Base-by-base conservation (phyloP, 106 monocot species). In the Chionographis japonica region DNA sequence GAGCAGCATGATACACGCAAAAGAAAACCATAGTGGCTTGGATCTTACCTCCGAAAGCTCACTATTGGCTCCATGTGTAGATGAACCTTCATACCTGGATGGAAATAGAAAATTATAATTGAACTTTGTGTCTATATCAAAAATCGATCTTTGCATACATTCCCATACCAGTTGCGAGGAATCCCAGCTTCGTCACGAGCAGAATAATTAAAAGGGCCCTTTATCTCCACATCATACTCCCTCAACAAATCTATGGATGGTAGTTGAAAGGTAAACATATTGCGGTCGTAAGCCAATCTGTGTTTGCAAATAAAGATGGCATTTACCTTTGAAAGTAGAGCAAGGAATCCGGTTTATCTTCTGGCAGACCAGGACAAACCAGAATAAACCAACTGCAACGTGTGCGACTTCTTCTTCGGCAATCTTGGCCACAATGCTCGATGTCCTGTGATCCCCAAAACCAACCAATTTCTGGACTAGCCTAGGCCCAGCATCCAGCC, bases 401-500 rank as follows among this genome's bases (percentile, higher is more conserved):
- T 97, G 95, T 40, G 95, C 95, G 64, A 92, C 80, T 75, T 97
- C 95, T 83, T 97, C 95, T 51, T 92, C 92, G 12, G 89, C 89
- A 63, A 97, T 89, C 77, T 85, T 85, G 6, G 89, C 84, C 16
- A 97, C 92, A 69, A 92, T 89, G 19, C 83, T 57, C 71, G 95
- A 79, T 65, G 95, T 79, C 27, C 84, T 72, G 55, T 97, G 83
- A 58, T 97, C 95, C 60, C 89, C 92, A 72, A 82, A 97, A 39
- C 95, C 92, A 40, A 83, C 55, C 54, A 97, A 69, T 68, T 86
- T 97, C 70, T 92, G 79, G 37, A 92, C 92, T 43, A 97, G 69
- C 51, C 95, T 89, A 40, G 95, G 92, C 35, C 95, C 92, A 60
- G 95, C 92, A 79, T 97, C 95, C 66, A 97, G 74, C 10, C 95